Conservation (phyloP, 495 filamentous ascomycete genomes). For the Polyplosphaeria fusca region DNA sequence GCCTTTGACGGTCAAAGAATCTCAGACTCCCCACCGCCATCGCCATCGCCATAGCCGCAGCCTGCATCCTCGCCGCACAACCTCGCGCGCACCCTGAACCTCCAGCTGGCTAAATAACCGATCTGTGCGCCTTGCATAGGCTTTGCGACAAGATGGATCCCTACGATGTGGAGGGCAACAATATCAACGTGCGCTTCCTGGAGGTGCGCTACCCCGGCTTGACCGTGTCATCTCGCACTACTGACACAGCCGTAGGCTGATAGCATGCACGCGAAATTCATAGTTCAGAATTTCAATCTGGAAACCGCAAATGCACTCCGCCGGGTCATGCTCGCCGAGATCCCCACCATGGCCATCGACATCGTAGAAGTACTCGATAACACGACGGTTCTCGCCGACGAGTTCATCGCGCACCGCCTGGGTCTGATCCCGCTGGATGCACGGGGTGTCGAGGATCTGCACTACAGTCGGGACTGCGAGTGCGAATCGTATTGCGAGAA, state of each 20-base stretch:
- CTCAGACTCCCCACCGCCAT: too few relatives aligned
- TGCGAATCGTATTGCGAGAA: conserved; percentile 90
- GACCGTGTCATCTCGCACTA: background rate
- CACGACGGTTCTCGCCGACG: conserved; percentile 90
- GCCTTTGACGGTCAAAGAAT: too few relatives aligned
- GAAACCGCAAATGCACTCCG: conserved; percentile 93
- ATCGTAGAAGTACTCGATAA: conserved; percentile 89
- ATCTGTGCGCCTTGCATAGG: too few relatives aligned
- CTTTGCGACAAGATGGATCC: conserved; percentile 26
- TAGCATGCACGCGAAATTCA: conserved; percentile 70
- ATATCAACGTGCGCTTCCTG: conserved; percentile 32
- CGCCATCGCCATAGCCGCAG: too few relatives aligned
- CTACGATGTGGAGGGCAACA: conserved; percentile 28
- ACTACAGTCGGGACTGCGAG: conserved; percentile 94
- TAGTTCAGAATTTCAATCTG: conserved; percentile 74
- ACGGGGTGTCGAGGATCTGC: conserved; percentile 75
- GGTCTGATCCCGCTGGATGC: conserved; percentile 87
- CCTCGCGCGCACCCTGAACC: too few relatives aligned
- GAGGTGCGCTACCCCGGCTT: conserved; percentile 13
- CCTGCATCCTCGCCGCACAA: too few relatives aligned
- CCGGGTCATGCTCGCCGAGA: conserved; percentile 87
- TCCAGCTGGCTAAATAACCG: too few relatives aligned
- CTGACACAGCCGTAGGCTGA: conserved; percentile 55
- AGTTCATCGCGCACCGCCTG: conserved; percentile 90
- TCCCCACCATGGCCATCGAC: conserved; percentile 93